Percentiles rank a stretch among this genome's conserved stretches.
Conservation (phyloP, 148 eudicot species). For the Euryodendron excelsum region DNA sequence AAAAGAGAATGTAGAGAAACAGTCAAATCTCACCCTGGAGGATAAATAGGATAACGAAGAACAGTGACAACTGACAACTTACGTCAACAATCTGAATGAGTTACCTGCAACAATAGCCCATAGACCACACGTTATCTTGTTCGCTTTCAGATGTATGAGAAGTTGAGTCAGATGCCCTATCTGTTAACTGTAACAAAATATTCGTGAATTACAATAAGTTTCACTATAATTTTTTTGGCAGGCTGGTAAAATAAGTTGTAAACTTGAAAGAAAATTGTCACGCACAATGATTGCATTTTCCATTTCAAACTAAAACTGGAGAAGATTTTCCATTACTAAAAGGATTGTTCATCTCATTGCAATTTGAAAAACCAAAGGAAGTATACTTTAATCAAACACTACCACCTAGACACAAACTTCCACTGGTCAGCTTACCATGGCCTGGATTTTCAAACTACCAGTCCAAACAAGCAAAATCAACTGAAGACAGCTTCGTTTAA, state of each 20-base stretch:
- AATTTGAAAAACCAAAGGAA: background rate
- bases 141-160: constrained; percentile 74
- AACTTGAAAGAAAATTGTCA: background rate
- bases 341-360: background rate
- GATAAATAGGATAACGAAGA: background rate
- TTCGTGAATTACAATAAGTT: constrained; percentile 21
- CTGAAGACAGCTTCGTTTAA: background rate
- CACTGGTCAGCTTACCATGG: background rate
- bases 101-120: constrained; percentile 61
- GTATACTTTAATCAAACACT: background rate
- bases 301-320: background rate
- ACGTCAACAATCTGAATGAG: background rate
- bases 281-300: background rate
- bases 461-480: background rate
- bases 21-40: background rate
- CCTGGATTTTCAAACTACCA: background rate
- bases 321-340: background rate
- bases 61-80: background rate
- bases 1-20: background rate
- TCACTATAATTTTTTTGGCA: background rate
- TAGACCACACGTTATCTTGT: constrained; percentile 40
- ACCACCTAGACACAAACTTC: background rate
- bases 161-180: constrained; percentile 61
- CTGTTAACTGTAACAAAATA: constrained; percentile 49
- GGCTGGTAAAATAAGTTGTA: background rate